These are phyloP conservation scores for Fraxinus ornus DNA, from an alignment of 305 asterid species.

Conservation along the genomic window DNA sequence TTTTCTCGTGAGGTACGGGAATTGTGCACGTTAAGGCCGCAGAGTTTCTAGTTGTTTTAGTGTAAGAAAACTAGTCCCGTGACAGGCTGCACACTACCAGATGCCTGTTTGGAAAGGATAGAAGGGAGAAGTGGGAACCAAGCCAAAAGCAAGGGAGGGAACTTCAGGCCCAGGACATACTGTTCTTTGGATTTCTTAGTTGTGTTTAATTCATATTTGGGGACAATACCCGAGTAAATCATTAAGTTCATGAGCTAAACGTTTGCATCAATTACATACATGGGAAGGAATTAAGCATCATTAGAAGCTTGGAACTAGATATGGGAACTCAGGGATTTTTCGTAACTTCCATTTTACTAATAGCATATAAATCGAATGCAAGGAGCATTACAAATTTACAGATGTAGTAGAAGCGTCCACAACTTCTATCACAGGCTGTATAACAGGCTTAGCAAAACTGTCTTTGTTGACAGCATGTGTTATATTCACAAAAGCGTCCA, in stretches of 20 bases:
- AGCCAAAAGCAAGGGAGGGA: neutral
- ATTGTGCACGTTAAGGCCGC: no score
- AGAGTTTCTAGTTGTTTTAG: no score
- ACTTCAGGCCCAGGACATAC: neutral
- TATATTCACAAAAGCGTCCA: neutral
- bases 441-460: neutral
- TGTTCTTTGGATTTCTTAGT: neutral
- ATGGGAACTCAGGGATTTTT: neutral
- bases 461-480: neutral
- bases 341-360: neutral
- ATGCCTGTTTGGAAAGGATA: neutral
- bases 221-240: neutral
- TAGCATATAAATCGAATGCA: neutral
- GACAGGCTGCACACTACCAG: neutral
- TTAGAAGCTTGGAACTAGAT: neutral
- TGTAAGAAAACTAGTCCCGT: no score
- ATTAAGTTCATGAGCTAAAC: neutral
- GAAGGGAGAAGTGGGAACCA: neutral
- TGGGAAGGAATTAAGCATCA: neutral
- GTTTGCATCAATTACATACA: neutral
- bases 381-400: neutral
- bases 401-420: neutral
- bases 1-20: no score
- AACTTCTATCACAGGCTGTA: neutral
- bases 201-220: neutral